A percentile compares a stretch with the other conserved stretches of the same genome.
phyloP scores from a whole-genome alignment of 306 rosid genomes.

The Vigna trinervia region DNA sequence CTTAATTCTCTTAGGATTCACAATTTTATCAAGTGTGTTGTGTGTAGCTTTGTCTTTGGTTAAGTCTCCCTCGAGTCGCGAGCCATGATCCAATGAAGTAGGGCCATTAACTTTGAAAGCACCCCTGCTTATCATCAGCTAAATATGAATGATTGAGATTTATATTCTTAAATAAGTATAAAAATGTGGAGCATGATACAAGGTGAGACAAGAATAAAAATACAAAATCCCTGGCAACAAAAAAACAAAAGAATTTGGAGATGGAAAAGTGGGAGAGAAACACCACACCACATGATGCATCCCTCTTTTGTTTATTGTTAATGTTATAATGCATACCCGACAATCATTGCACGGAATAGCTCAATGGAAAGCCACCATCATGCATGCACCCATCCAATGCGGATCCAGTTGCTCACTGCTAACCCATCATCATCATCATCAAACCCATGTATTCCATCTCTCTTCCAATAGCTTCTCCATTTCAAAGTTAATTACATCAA shows the following conservation, averaged over 20 bases:
- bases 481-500: no score
- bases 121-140: constrained; percentile 24
- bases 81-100: constrained; percentile 38
- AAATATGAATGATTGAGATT: constrained; percentile 44
- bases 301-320: constrained; percentile 50
- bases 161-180: constrained; percentile 23
- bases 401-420: constrained; percentile 21
- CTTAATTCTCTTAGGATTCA: constrained; percentile 13
- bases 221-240: constrained; percentile 49
- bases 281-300: constrained; percentile 54
- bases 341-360: constrained; percentile 73
- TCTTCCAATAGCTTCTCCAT: not conserved
- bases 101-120: constrained; percentile 29
- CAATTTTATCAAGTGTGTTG: not conserved
- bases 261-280: constrained; percentile 61
- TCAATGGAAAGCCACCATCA: constrained; percentile 57
- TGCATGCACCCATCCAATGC: constrained; percentile 36
- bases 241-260: constrained; percentile 53
- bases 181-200: constrained; percentile 58
- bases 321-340: constrained; percentile 49
- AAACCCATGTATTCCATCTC: not conserved
- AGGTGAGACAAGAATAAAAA: constrained; percentile 48
- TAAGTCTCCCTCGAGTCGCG: constrained; percentile 3
- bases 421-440: no score
- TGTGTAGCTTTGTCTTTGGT: constrained; percentile 1